Evolutionary conservation across 345 rosid genomes (phyloP).

Genomic region (Atalantia buxifolia): DNA sequence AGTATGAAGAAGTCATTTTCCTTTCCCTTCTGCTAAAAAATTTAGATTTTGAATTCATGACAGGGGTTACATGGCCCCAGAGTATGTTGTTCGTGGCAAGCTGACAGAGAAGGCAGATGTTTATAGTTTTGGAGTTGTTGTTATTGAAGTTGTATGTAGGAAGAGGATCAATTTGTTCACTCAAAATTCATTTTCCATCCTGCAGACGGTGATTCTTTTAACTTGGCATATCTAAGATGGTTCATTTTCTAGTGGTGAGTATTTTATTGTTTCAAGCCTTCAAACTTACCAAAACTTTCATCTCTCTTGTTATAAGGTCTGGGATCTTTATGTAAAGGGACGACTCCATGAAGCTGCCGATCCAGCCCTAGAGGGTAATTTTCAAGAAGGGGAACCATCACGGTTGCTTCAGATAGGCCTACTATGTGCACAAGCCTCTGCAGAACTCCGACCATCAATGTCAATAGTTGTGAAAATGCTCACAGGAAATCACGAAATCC

Average conservation of each 20-base stretch:
- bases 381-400: constrained; percentile 43
- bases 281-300: neutral
- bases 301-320: constrained; percentile 38
- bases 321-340: constrained; percentile 47
- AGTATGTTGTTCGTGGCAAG: constrained; percentile 68
- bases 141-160: constrained; percentile 65
- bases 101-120: constrained; percentile 84
- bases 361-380: constrained; percentile 43
- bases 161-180: constrained; percentile 48
- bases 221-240: neutral
- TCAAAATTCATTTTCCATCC: constrained; percentile 39
- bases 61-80: constrained; percentile 97
- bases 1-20: no score
- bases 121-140: constrained; percentile 78
- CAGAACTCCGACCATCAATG: constrained; percentile 82
- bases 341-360: constrained; percentile 59
- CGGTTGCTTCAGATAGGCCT: constrained; percentile 62
- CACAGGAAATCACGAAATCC: constrained; percentile 41
- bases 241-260: neutral
- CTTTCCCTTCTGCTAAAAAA: no score
- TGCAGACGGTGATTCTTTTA: constrained; percentile 48
- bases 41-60: neutral
- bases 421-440: constrained; percentile 81
- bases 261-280: neutral
- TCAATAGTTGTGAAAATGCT: constrained; percentile 70